Percentiles rank a stretch among this genome's conserved stretches.
Evolutionary conservation across 495 filamentous ascomycete species (phyloP).

Genomic region (Podospora didyma): DNA sequence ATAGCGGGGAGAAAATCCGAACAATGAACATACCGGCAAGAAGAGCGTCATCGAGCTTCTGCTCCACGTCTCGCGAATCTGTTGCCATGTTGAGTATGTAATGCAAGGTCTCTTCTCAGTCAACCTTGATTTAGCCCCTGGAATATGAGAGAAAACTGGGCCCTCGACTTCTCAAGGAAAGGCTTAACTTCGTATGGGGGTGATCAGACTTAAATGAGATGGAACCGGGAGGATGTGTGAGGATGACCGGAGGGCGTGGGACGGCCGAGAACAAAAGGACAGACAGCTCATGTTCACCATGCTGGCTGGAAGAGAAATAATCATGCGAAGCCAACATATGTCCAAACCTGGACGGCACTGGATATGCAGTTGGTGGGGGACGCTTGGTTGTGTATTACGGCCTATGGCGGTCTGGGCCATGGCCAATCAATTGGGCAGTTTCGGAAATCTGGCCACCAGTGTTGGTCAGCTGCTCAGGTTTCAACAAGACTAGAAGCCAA

Average conservation of each 20-base stretch:
- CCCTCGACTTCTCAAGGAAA: no score
- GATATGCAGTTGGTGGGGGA: no score
- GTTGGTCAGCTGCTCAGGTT: conserved; percentile 3
- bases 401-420: background rate
- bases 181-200: no score
- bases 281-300: background rate
- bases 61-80: conserved; percentile 11
- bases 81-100: conserved; percentile 9
- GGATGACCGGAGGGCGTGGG: conserved; percentile 31
- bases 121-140: background rate
- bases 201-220: no score
- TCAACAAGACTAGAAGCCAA: background rate
- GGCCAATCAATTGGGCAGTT: conserved; percentile 15
- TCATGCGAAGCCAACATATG: no score
- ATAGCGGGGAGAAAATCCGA: background rate
- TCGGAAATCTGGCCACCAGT: background rate
- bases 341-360: no score
- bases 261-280: conserved; percentile 1
- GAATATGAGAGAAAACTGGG: no score
- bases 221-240: conserved; percentile 13
- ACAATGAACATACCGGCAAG: conserved; percentile 8
- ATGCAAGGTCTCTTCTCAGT: background rate
- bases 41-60: conserved; percentile 14
- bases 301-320: background rate
- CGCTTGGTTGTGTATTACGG: background rate